phyloP scores from a whole-genome alignment of 352 stramenopile species.

The Globisporangium takayamanum region DNA sequence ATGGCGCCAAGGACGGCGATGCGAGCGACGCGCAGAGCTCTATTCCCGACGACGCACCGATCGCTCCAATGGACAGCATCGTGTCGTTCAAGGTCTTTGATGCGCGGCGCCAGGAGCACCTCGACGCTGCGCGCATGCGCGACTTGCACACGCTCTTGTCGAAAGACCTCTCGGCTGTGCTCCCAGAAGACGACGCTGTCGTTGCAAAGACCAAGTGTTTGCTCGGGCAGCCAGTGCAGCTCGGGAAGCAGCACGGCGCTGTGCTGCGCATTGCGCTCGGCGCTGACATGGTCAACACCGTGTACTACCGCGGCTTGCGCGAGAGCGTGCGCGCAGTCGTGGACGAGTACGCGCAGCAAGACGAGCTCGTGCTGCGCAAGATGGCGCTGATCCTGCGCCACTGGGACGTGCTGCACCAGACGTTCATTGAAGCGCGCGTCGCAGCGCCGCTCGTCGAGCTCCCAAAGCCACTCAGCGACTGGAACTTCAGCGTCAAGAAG shows the following conservation, averaged over 20 bases:
- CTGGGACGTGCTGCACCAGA: slow-evolving; percentile 54
- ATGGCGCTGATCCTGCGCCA: slow-evolving; percentile 63
- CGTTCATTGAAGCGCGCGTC: slow-evolving; percentile 54
- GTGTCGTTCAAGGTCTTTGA: slow-evolving; percentile 76
- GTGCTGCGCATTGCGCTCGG: slow-evolving; percentile 83
- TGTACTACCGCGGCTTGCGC: slow-evolving; percentile 35
- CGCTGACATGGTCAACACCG: slow-evolving; percentile 81
- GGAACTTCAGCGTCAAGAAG: slow-evolving; percentile 74
- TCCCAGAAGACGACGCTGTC: slow-evolving; percentile 26
- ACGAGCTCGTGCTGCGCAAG: slow-evolving; percentile 57
- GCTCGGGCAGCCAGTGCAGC: slow-evolving; percentile 75
- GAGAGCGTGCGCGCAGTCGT: slow-evolving; percentile 27
- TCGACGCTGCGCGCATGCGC: slow-evolving; percentile 47
- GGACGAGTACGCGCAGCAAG: slow-evolving; percentile 38
- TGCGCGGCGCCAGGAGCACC: slow-evolving; percentile 21
- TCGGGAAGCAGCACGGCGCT: slow-evolving; percentile 49
- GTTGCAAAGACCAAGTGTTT: slow-evolving; percentile 57
- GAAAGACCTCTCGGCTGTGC: slow-evolving; percentile 54
- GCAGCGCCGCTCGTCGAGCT: slow-evolving; percentile 27
- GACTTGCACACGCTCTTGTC: slow-evolving; percentile 63
- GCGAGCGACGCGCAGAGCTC: not conserved
- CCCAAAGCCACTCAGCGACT: slow-evolving; percentile 55
- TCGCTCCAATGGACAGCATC: slow-evolving; percentile 63
- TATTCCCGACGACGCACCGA: not conserved
- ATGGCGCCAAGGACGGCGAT: not conserved